Evolutionary conservation across 2,329 filamentous ascomycete species (phyloP).

Genomic region (Rosellinia necatrix): DNA sequence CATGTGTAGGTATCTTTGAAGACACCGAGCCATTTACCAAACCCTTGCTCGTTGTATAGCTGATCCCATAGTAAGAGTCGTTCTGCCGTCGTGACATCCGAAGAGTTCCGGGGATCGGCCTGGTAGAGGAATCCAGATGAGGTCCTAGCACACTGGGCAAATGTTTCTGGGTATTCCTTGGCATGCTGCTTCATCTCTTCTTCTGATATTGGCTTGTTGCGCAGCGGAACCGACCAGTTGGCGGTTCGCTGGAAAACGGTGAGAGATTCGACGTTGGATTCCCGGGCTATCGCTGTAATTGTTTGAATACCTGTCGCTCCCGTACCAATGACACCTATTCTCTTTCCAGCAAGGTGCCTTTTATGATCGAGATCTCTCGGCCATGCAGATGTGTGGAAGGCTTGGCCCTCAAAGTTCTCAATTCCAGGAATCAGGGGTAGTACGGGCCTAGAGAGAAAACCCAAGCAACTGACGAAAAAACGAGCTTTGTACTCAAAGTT

Average conservation of each 20-base stretch:
- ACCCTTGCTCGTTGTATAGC: not conserved
- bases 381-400: conserved; percentile 30
- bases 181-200: not conserved
- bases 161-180: not conserved
- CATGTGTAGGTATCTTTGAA: not conserved
- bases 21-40: not conserved
- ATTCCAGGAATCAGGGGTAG: conserved; percentile 41
- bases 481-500: conserved; percentile 46
- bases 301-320: conserved; percentile 43
- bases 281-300: conserved; percentile 35
- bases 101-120: not conserved
- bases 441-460: conserved; percentile 53
- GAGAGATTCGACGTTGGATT: conserved; percentile 25
- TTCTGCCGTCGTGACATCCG: not conserved
- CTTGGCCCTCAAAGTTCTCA: conserved; percentile 24
- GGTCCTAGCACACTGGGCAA: not conserved
- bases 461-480: conserved; percentile 52
- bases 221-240: conserved; percentile 34
- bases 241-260: conserved; percentile 39
- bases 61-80: not conserved
- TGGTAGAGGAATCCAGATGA: not conserved
- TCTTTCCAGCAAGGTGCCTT: conserved; percentile 31
- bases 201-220: not conserved
- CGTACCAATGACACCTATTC: conserved; percentile 41
- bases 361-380: conserved; percentile 17